Evolutionary conservation across 2,329 filamentous ascomycete genomes (phyloP), one percentile per base, ranked within the genome.

Genomic region (Cercospora sp.): DNA sequence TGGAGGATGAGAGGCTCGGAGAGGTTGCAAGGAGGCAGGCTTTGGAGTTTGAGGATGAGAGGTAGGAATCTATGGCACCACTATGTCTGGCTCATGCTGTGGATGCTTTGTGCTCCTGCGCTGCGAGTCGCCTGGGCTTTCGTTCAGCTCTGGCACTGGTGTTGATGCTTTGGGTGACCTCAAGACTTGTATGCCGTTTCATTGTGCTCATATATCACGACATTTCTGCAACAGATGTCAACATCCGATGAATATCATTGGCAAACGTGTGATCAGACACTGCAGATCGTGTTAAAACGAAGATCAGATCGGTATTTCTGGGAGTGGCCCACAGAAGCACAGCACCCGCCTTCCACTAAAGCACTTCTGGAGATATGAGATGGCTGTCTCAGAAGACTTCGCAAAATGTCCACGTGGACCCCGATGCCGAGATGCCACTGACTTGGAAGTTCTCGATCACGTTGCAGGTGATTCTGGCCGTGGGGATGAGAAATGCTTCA

Each of bases 21-120:
- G 74, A 75, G 58, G 70, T 77, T 63, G 81, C 79, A 8, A 75
- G 68, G 72, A 76, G 72, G 71, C 81, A 82, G 75, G 80, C 80
- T 10, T 67, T 71, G 66, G 58, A 72, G 53, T 77, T 78, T 64
- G 70, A 73, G 60, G 73, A 77, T 45, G 75, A 65, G 58, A 57
- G 62, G 51, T 51, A 36, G 57, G 9, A 8, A 2, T 30, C 28
- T 8, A 7, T 30, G 28, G 7, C 7, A 30, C 7, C 28, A 28
- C 28, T 28, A 5, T 30, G 6, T 30, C 5, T 26, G 18, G 23
- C 45, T 51, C 9, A 51, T 5, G 3, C 10, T 23, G 45, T 26
- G 45, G 8, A 51, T 6, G 10, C 2, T 3, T 18, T 4, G 18
- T 26, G 8, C 45, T 23, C 48, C 3, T 3, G 13, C 10, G 12